Percentiles rank a stretch among this genome's conserved stretches.
Conservation (phyloP, 1,284 basidiomycete genomes). For the Stereum hirsutum region DNA sequence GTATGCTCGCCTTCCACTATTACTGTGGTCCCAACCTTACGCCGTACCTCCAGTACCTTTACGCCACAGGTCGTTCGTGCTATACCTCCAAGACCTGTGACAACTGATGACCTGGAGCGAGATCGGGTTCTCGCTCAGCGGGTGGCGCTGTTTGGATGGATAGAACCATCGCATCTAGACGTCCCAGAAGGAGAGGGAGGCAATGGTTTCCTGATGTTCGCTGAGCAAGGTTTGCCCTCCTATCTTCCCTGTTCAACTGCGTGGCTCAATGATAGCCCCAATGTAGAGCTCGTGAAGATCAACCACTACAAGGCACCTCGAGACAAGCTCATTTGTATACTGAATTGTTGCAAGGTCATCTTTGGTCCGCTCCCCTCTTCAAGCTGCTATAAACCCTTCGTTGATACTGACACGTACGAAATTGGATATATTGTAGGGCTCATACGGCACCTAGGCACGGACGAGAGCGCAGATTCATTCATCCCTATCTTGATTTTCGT, state of each 20-base stretch:
- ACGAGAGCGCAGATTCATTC: conserved; percentile 87
- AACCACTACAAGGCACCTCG: conserved; percentile 98
- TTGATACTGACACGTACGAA: not conserved
- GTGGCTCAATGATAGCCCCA: conserved; percentile 1
- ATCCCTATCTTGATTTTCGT: conserved; percentile 93
- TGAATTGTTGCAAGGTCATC: conserved; percentile 99
- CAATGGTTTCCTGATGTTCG: conserved; percentile 89
- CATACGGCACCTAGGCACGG: conserved; percentile 76
- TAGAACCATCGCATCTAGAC: conserved; percentile 86
- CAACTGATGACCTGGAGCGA: conserved; percentile 91
- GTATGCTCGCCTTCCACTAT: conserved; percentile 34
- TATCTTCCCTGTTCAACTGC: not conserved
- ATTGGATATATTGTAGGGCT: conserved; percentile 48
- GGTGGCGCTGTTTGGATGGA: conserved; percentile 89
- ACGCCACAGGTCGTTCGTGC: conserved; percentile 67
- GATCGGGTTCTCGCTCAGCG: conserved; percentile 88
- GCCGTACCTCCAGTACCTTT: conserved; percentile 60
- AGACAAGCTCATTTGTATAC: conserved; percentile 95
- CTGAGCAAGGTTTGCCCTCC: conserved; percentile 67
- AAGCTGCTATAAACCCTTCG: no score
- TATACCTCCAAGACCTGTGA: conserved; percentile 70
- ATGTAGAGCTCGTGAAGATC: conserved; percentile 83
- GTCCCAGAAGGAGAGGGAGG: conserved; percentile 47
- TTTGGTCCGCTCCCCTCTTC: conserved; percentile 75
- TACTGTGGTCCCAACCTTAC: not conserved